Percentiles rank a stretch among this genome's conserved stretches.
Conservation (phyloP, 345 rosid species). For the Mallotus nudiflorus region DNA sequence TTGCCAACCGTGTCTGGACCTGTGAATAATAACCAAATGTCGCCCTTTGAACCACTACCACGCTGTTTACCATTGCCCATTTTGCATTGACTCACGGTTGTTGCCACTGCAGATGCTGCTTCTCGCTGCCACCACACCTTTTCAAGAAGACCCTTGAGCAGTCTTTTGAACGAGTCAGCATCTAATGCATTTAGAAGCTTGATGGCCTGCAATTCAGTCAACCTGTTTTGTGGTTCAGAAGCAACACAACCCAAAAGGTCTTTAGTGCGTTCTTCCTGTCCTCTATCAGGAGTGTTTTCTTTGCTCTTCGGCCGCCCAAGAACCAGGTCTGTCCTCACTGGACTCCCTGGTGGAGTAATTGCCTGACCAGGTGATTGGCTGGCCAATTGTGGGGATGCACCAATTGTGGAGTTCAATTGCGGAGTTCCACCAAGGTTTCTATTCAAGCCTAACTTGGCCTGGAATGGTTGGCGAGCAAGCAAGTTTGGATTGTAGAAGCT, state of each 20-base stretch:
- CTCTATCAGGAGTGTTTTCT: conserved; percentile 34
- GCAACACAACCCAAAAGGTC: conserved; percentile 72
- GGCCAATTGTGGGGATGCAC: conserved; percentile 37
- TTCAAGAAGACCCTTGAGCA: conserved; percentile 69
- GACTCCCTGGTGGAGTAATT: conserved; percentile 59
- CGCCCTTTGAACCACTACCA: conserved; percentile 59
- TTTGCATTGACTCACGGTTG: conserved; percentile 66
- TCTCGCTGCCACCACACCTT: conserved; percentile 95
- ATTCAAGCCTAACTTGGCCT: conserved; percentile 58
- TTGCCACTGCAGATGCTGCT: conserved; percentile 85
- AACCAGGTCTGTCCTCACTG: conserved; percentile 79
- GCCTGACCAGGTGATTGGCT: conserved; percentile 32
- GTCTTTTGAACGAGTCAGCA: conserved; percentile 71
- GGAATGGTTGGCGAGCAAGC: conserved; percentile 58
- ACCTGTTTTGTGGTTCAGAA: conserved; percentile 51
- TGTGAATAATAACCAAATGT: conserved; percentile 74
- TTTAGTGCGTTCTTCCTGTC: conserved; percentile 38
- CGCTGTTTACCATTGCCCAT: conserved; percentile 64
- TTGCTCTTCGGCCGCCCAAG: conserved; percentile 63
- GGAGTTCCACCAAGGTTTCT: conserved; percentile 41
- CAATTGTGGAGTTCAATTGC: conserved; percentile 20
- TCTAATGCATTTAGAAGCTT: conserved; percentile 48
- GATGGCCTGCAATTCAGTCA: conserved; percentile 40
- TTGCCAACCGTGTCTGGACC: conserved; percentile 92
- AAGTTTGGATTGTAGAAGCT: conserved; percentile 50